A percentile compares a stretch with the other conserved stretches of the same genome.
Evolutionary conservation across 352 stramenopile species (phyloP).

Genomic region (Albugo candida): DNA sequence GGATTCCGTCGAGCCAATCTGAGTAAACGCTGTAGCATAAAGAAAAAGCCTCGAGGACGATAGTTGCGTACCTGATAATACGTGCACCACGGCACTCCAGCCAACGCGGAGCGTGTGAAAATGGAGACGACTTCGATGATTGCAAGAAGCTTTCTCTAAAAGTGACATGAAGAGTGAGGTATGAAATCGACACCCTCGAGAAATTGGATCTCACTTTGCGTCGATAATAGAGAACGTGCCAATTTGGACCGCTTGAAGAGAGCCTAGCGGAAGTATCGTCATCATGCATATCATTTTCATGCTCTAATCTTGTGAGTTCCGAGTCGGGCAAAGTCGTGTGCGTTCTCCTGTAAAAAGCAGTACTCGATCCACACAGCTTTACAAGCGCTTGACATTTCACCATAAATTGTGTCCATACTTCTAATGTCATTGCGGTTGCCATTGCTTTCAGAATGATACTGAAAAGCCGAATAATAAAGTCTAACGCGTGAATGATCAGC

Average conservation of each 20-base stretch:
- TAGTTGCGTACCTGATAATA: conserved; percentile 27
- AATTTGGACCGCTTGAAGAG: too few relatives aligned
- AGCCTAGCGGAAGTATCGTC: too few relatives aligned
- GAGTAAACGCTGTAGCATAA: not conserved
- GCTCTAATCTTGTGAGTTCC: too few relatives aligned
- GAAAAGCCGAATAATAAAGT: conserved; percentile 46
- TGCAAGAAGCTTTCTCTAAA: conserved; percentile 47
- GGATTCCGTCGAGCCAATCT: conserved; percentile 45
- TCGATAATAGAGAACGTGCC: conserved; percentile 4
- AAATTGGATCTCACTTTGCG: conserved; percentile 26
- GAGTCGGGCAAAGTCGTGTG: too few relatives aligned
- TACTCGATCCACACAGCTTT: too few relatives aligned
- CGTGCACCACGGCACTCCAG: conserved; percentile 47
- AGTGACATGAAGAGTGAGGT: not conserved
- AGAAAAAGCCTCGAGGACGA: not conserved
- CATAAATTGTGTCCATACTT: conserved; percentile 1
- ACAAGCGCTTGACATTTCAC: too few relatives aligned
- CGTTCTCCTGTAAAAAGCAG: too few relatives aligned
- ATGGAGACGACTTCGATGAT: conserved; percentile 60
- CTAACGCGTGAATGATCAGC: conserved; percentile 9
- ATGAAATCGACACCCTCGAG: too few relatives aligned
- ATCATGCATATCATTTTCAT: too few relatives aligned
- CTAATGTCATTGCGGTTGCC: conserved; percentile 24
- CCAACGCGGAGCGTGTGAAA: conserved; percentile 33
- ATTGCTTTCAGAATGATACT: conserved; percentile 38